These are phyloP conservation scores for Aspergillus brunneoviolaceus DNA, from an alignment of 2,329 filamentous ascomycete species.

Conservation along the genomic window DNA sequence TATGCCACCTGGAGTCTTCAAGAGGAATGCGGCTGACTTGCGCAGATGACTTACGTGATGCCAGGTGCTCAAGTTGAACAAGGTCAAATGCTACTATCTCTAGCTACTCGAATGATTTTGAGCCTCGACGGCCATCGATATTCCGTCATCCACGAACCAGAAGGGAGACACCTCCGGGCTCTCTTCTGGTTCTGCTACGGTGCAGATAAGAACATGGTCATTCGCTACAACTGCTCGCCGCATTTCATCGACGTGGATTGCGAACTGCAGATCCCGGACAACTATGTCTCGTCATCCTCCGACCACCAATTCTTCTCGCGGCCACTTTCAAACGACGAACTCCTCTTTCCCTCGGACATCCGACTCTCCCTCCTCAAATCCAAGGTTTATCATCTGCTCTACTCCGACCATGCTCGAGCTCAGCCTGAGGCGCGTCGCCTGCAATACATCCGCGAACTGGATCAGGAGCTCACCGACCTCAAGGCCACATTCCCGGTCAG, in stretches of 20 bases:
- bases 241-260: slow-evolving; percentile 25
- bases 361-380: slow-evolving; percentile 26
- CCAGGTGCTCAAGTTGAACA: slow-evolving; percentile 24
- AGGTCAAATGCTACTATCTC: slow-evolving; percentile 20
- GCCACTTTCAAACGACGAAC: slow-evolving; percentile 20
- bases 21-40: background rate
- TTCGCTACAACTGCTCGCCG: slow-evolving; percentile 21
- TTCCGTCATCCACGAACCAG: background rate
- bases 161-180: slow-evolving; percentile 21
- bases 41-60: slow-evolving; percentile 20
- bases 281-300: slow-evolving; percentile 20
- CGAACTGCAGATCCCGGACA: slow-evolving; percentile 23
- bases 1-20: slow-evolving; percentile 2
- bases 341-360: slow-evolving; percentile 28
- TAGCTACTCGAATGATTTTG: slow-evolving; percentile 24
- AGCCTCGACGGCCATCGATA: slow-evolving; percentile 20
- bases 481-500: slow-evolving; percentile 19
- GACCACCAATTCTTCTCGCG: slow-evolving; percentile 23
- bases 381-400: slow-evolving; percentile 22
- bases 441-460: slow-evolving; percentile 25
- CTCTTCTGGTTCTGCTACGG: slow-evolving; percentile 28
- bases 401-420: slow-evolving; percentile 16
- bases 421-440: slow-evolving; percentile 21
- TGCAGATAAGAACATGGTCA: slow-evolving; percentile 25
- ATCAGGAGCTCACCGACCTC: slow-evolving; percentile 22